phyloP scores from a whole-genome alignment of 306 rosid species.

The Datisca glomerata region DNA sequence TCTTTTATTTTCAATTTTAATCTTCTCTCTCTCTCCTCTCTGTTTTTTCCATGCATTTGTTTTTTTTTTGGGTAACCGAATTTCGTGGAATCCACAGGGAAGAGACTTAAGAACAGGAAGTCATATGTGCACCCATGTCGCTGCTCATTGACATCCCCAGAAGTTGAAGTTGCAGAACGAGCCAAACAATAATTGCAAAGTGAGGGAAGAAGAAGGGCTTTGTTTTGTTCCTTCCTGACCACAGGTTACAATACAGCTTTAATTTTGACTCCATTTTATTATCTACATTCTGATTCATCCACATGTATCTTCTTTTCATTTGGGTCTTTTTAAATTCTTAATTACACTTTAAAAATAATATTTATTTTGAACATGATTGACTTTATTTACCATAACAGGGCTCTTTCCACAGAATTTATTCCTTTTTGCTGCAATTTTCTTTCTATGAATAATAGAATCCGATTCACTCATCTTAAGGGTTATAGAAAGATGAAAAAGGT shows the following conservation, averaged over 20 bases:
- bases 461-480: not conserved
- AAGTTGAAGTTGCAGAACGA: slow-evolving; percentile 17
- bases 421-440: not conserved
- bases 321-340: not conserved
- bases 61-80: slow-evolving; percentile 9
- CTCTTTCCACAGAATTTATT: not conserved
- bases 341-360: no score
- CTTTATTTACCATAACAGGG: no score
- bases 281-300: not conserved
- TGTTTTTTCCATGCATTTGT: slow-evolving; percentile 11
- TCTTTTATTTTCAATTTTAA: no score
- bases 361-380: no score
- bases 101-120: slow-evolving; percentile 20
- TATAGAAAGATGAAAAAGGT: no score
- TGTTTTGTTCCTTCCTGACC: slow-evolving; percentile 46
- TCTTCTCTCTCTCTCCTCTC: slow-evolving; percentile 9
- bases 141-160: slow-evolving; percentile 35
- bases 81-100: slow-evolving; percentile 32
- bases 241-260: slow-evolving; percentile 36
- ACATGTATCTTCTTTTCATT: not conserved
- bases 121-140: slow-evolving; percentile 27
- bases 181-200: slow-evolving; percentile 18
- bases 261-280: not conserved
- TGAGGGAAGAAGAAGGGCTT: slow-evolving; percentile 75
- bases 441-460: not conserved